These are phyloP conservation scores for Toxicodendron radicans DNA, from an alignment of 345 rosid genomes.

Conservation along the genomic window DNA sequence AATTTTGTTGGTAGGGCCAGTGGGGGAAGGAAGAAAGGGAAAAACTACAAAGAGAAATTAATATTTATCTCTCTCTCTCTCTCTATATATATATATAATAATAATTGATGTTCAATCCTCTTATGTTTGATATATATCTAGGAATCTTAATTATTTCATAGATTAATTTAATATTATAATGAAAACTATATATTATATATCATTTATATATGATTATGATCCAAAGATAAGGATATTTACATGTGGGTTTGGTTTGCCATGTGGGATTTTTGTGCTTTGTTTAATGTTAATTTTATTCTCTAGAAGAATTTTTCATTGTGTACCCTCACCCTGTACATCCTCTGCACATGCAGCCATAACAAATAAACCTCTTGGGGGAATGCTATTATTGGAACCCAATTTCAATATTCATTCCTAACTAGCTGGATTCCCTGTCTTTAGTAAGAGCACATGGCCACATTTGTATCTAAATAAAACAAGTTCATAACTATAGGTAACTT, in stretches of 20 bases:
- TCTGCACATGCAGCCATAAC: conserved; percentile 10
- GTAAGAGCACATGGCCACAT: neutral
- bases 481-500: too few species aligned
- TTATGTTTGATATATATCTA: conserved; percentile 7
- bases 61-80: too few species aligned
- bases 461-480: neutral
- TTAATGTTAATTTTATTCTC: neutral
- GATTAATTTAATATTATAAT: conserved; percentile 16
- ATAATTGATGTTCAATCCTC: conserved; percentile 6
- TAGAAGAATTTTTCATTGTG: neutral
- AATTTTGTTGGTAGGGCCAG: conserved; percentile 11
- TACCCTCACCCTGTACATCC: neutral
- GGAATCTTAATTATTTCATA: neutral
- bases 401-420: neutral
- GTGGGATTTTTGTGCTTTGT: conserved; percentile 18
- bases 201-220: neutral
- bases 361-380: neutral
- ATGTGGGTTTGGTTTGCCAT: conserved; percentile 30
- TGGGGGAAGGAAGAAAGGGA: neutral
- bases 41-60: conserved; percentile 6
- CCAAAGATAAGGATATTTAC: conserved; percentile 28
- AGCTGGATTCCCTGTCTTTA: neutral
- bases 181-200: conserved; percentile 11
- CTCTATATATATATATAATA: conserved; percentile 13
- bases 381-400: conserved; percentile 2